These are phyloP conservation scores for Lepidium africanum DNA, from an alignment of 345 rosid species.

Conservation along the genomic window DNA sequence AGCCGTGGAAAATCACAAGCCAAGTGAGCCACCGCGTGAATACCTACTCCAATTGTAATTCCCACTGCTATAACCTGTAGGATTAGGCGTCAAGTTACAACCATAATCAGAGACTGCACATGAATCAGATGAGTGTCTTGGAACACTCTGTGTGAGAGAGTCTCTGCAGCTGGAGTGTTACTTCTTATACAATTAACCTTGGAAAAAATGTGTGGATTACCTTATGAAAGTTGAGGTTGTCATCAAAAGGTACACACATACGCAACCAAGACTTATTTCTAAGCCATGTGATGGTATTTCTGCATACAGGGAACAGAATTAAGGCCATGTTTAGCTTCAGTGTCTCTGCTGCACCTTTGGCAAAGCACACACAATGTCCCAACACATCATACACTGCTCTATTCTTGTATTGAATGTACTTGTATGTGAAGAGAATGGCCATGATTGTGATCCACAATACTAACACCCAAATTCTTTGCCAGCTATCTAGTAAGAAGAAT, in stretches of 20 bases:
- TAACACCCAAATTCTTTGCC: constrained; percentile 68
- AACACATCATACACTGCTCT: constrained; percentile 48
- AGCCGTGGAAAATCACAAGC: constrained; percentile 66
- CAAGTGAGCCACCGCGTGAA: constrained; percentile 48
- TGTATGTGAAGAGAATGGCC: constrained; percentile 51
- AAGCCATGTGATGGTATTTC: constrained; percentile 72
- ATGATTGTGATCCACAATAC: constrained; percentile 43
- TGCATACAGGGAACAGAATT: constrained; percentile 56
- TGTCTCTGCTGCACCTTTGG: constrained; percentile 71
- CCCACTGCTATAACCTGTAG: constrained; percentile 56
- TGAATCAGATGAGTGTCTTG: too few relatives aligned
- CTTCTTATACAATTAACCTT: too few relatives aligned
- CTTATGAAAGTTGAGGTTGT: constrained; percentile 73
- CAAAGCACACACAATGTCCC: constrained; percentile 57
- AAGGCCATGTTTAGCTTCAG: constrained; percentile 68
- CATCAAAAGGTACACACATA: constrained; percentile 58
- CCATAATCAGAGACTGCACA: too few relatives aligned
- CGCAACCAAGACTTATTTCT: constrained; percentile 55
- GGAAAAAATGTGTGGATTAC: constrained; percentile 18
- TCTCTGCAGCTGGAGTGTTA: too few relatives aligned
- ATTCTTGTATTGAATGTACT: constrained; percentile 41
- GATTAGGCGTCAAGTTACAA: neutral
- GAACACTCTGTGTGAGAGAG: too few relatives aligned
- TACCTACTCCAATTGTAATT: constrained; percentile 48
- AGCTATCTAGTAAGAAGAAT: constrained; percentile 48